Conservation (phyloP, 306 rosid genomes). For the Nissolia schottii region DNA sequence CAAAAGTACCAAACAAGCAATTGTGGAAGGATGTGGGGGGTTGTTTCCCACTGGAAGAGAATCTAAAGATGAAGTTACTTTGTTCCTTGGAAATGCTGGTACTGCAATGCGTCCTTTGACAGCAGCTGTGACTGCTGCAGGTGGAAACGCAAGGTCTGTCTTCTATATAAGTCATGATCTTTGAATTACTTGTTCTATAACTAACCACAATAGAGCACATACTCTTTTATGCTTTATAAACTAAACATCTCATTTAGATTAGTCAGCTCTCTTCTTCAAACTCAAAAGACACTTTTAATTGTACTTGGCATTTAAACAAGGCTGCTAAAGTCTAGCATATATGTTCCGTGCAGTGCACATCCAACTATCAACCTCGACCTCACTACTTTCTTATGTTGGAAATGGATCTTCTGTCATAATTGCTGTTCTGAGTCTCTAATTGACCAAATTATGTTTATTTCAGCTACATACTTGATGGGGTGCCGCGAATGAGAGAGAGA, state of each 20-base stretch:
- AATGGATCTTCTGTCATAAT: background rate
- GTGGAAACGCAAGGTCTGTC: slow-evolving; percentile 82
- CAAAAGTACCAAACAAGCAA: slow-evolving; percentile 62
- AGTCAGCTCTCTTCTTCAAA: background rate
- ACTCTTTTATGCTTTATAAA: background rate
- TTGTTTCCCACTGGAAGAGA: slow-evolving; percentile 63
- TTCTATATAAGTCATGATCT: background rate
- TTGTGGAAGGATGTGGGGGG: slow-evolving; percentile 92
- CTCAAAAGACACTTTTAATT: background rate
- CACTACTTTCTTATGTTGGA: background rate
- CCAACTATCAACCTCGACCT: background rate
- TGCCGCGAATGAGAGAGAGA: slow-evolving; percentile 99
- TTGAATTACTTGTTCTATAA: background rate
- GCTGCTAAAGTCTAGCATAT: background rate
- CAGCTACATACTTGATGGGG: slow-evolving; percentile 96
- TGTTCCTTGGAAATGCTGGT: slow-evolving; percentile 99
- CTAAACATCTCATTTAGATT: background rate
- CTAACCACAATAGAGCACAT: background rate
- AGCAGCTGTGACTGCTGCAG: slow-evolving; percentile 92
- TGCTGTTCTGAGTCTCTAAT: background rate
- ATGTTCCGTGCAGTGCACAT: background rate
- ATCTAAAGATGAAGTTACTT: slow-evolving; percentile 65
- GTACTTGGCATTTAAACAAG: background rate
- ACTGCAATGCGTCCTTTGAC: slow-evolving; percentile 99
- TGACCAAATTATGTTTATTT: slow-evolving; percentile 21